Evolutionary conservation across 1,284 basidiomycete genomes (phyloP).

Genomic region (Boletus nobilissimus): DNA sequence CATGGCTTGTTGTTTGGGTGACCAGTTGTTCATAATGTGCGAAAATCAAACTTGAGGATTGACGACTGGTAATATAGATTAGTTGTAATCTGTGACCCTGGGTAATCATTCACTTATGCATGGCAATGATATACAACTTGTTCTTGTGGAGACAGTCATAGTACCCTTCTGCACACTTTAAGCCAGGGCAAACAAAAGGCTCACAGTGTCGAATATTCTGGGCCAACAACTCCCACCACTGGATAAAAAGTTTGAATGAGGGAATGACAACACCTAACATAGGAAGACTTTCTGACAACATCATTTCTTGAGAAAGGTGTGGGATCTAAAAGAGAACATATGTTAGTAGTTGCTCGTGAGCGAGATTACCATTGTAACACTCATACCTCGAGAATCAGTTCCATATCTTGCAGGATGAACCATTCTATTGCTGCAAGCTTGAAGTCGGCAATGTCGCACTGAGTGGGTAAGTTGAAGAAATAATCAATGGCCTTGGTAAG

Average conservation of each 20-base stretch:
- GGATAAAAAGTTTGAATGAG: not conserved
- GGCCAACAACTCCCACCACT: not conserved
- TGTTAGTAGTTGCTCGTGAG: no score
- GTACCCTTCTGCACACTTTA: not conserved
- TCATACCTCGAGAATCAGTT: not conserved
- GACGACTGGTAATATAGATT: not conserved
- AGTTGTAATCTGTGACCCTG: not conserved
- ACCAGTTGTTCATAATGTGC: not conserved
- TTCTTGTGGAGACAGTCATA: not conserved
- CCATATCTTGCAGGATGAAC: not conserved
- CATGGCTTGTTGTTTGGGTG: not conserved
- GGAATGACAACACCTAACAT: not conserved
- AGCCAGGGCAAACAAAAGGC: not conserved
- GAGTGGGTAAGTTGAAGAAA: not conserved
- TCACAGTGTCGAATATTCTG: not conserved
- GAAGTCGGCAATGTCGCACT: not conserved
- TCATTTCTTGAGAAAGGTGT: not conserved
- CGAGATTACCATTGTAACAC: not conserved
- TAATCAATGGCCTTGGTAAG: not conserved
- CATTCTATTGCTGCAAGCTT: not conserved
- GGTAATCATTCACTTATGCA: not conserved
- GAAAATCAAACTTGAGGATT: not conserved
- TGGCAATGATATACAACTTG: not conserved
- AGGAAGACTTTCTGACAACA: not conserved
- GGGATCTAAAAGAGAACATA: not conserved